These are phyloP conservation scores for Fusarium gaditjirri DNA, from an alignment of 2,329 filamentous ascomycete species.

Conservation along the genomic window DNA sequence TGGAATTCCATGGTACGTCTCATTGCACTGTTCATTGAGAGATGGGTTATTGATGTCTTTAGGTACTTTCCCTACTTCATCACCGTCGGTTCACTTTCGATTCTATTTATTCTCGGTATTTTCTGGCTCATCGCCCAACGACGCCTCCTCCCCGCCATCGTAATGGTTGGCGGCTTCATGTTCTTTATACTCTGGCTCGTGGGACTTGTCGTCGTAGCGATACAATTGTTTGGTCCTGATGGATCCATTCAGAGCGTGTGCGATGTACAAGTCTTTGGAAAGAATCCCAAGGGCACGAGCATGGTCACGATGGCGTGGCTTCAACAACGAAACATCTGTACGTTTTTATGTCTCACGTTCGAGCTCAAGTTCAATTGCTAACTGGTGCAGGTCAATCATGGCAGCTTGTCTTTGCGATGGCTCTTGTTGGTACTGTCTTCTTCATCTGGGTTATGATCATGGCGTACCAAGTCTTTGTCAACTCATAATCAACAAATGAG, in stretches of 20 bases:
- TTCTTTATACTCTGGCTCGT: conserved; percentile 76
- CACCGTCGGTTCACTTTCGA: conserved; percentile 66
- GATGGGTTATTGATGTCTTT: not conserved
- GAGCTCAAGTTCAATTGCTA: conserved; percentile 14
- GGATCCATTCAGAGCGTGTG: conserved; percentile 70
- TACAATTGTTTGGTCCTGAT: conserved; percentile 71
- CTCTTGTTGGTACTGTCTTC: conserved; percentile 68
- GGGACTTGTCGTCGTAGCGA: conserved; percentile 68
- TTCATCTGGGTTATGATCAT: conserved; percentile 76
- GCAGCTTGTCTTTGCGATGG: conserved; percentile 73
- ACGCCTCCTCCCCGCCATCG: conserved; percentile 69
- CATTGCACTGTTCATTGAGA: not conserved
- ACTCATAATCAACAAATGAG: conserved; percentile 44
- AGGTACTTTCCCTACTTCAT: conserved; percentile 78
- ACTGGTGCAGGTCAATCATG: conserved; percentile 65
- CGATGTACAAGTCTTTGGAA: conserved; percentile 65
- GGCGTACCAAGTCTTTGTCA: conserved; percentile 71
- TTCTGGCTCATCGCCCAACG: conserved; percentile 71
- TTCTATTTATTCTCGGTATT: conserved; percentile 73
- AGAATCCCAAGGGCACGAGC: conserved; percentile 61
- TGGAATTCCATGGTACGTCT: conserved; percentile 67
- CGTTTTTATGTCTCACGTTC: conserved; percentile 46
- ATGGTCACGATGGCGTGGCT: conserved; percentile 70
- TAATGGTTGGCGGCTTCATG: conserved; percentile 72
- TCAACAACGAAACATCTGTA: conserved; percentile 71